phyloP scores from a whole-genome alignment of 2,329 filamentous ascomycete genomes.

The Alternaria sp. region DNA sequence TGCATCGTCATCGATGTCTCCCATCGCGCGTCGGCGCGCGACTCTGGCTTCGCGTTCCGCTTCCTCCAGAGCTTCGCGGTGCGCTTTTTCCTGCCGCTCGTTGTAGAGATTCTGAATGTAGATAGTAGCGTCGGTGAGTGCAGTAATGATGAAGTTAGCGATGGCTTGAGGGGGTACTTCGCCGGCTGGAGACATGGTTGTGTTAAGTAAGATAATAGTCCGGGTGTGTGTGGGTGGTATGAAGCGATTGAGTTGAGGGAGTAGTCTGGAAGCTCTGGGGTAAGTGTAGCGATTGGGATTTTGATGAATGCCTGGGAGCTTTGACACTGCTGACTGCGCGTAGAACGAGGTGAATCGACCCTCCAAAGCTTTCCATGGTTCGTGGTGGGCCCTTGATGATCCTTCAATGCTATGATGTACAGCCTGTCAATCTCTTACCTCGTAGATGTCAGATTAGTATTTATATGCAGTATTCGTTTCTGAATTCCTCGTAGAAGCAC shows the following conservation, averaged over 20 bases:
- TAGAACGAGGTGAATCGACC: neutral
- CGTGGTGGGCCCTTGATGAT: neutral
- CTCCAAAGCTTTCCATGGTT: neutral
- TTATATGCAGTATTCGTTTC: no score
- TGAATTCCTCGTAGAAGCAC: no score
- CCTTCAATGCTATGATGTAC: no score
- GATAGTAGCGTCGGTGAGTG: neutral
- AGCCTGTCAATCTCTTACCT: no score
- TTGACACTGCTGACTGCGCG: neutral
- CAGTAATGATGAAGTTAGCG: neutral
- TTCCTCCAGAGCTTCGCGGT: accelerated
- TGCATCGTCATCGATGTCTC: neutral
- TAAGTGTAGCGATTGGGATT: accelerated
- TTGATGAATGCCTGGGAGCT: neutral
- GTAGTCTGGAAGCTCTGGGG: neutral
- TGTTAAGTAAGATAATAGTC: no score
- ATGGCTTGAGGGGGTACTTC: neutral
- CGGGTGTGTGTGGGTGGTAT: no score
- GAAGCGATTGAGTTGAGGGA: neutral
- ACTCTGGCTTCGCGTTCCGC: no score
- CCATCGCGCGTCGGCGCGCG: neutral
- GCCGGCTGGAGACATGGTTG: neutral
- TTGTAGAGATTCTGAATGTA: neutral
- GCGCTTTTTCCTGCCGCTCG: neutral
- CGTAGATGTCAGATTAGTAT: no score